phyloP scores from a whole-genome alignment of 805 yeast species.

The Yarrowia sp. region DNA sequence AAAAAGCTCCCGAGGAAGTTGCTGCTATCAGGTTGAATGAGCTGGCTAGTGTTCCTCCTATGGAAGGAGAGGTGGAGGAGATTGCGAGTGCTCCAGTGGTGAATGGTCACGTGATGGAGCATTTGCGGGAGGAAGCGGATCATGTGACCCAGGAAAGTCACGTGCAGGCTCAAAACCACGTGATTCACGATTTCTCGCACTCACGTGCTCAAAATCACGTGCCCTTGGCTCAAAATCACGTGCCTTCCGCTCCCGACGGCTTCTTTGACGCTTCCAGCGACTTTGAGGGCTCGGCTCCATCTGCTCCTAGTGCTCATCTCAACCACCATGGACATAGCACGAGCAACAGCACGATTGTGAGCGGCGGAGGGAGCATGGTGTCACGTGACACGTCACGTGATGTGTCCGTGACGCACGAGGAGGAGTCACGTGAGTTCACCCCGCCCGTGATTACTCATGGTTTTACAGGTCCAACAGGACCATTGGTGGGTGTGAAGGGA shows the following conservation, averaged over 20 bases:
- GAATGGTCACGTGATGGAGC: background rate
- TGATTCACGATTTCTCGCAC: too few relatives aligned
- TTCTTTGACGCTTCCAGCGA: background rate
- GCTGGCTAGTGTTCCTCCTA: constrained; percentile 4
- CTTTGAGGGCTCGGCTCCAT: background rate
- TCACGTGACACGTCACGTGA: too few relatives aligned
- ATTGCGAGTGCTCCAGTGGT: background rate
- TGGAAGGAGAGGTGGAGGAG: background rate
- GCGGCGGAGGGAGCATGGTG: background rate
- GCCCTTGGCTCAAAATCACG: too few relatives aligned
- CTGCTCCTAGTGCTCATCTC: background rate
- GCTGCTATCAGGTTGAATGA: background rate
- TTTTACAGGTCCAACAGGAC: background rate
- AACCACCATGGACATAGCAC: background rate
- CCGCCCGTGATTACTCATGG: constrained; percentile 5
- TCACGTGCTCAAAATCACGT: too few relatives aligned
- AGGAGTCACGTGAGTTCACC: background rate
- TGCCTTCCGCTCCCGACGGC: background rate
- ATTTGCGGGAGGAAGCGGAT: too few relatives aligned
- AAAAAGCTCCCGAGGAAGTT: constrained; percentile 2
- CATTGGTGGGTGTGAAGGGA: background rate
- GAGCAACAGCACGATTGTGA: background rate
- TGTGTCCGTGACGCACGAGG: too few relatives aligned
- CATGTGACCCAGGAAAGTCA: too few relatives aligned
- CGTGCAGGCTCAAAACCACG: too few relatives aligned